Evolutionary conservation across 192 early-diverging fungal genomes (phyloP).

Genomic region (Backusella tarrabulga): DNA sequence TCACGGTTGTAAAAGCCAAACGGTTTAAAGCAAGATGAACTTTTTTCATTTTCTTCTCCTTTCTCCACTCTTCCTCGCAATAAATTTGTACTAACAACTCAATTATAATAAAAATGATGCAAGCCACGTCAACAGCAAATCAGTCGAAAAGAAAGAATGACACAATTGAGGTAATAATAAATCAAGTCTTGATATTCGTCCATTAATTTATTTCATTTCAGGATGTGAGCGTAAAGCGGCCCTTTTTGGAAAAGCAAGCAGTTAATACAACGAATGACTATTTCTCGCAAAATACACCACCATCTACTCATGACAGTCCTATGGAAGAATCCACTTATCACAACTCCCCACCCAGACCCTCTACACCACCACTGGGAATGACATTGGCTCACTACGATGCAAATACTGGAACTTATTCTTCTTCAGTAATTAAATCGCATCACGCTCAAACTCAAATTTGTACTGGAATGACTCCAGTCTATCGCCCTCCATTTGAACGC

Average conservation of each 20-base stretch:
- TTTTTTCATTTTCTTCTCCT: neutral
- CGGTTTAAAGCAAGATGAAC: neutral
- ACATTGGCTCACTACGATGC: slow-evolving; percentile 35
- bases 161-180: neutral
- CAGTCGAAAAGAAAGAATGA: slow-evolving; percentile 7
- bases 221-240: neutral
- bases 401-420: slow-evolving; percentile 22
- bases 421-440: slow-evolving; percentile 19
- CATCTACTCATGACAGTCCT: neutral
- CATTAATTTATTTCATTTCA: neutral
- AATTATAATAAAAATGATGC: neutral
- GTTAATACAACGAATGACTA: neutral
- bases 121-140: neutral
- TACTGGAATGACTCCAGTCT: slow-evolving; percentile 36
- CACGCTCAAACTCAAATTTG: slow-evolving; percentile 13
- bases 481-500: slow-evolving; percentile 31
- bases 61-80: neutral
- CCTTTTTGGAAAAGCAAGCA: neutral
- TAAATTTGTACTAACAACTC: neutral
- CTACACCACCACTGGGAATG: slow-evolving; percentile 33
- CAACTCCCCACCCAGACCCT: slow-evolving; percentile 6
- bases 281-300: neutral
- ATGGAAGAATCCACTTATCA: neutral
- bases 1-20: neutral
- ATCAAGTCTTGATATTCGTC: neutral